Percentiles rank a stretch among this genome's conserved stretches.
These are phyloP conservation scores for Penicillium sp. DNA, from an alignment of 2,329 filamentous ascomycete genomes.

Conservation along the genomic window DNA sequence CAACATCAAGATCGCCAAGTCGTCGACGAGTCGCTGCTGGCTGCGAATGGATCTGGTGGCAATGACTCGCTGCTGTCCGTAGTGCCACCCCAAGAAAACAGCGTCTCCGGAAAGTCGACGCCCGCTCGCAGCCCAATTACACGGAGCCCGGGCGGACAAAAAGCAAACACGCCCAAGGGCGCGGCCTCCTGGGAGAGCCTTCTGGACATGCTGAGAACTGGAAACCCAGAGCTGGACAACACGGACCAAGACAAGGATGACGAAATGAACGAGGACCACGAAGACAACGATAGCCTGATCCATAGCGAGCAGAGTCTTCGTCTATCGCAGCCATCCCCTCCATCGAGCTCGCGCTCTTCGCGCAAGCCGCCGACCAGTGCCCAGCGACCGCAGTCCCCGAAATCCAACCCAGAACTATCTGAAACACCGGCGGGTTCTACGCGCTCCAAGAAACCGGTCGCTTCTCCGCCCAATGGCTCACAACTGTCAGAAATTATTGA, in stretches of 20 bases:
- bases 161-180: background rate
- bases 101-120: conserved; percentile 5
- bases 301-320: conserved; percentile 16
- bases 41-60: conserved; percentile 7
- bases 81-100: conserved; percentile 8
- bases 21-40: conserved; percentile 8
- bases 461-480: conserved; percentile 6
- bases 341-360: conserved; percentile 11
- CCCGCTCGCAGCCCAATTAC: conserved; percentile 1
- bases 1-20: conserved; percentile 18
- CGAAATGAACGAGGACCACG: background rate
- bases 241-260: conserved; percentile 7
- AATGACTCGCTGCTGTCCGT: conserved; percentile 17
- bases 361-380: conserved; percentile 11
- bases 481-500: conserved; percentile 20
- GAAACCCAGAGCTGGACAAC: conserved; percentile 1
- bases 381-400: conserved; percentile 5
- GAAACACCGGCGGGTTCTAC: conserved; percentile 10
- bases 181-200: background rate
- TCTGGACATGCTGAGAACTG: background rate
- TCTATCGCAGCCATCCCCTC: conserved; percentile 10
- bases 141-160: conserved; percentile 1
- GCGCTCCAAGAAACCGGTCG: conserved; percentile 8
- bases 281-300: conserved; percentile 13
- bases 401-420: background rate